Evolutionary conservation across 176 grass and related monocot species (phyloP).

Genomic region (Phragmites australis): DNA sequence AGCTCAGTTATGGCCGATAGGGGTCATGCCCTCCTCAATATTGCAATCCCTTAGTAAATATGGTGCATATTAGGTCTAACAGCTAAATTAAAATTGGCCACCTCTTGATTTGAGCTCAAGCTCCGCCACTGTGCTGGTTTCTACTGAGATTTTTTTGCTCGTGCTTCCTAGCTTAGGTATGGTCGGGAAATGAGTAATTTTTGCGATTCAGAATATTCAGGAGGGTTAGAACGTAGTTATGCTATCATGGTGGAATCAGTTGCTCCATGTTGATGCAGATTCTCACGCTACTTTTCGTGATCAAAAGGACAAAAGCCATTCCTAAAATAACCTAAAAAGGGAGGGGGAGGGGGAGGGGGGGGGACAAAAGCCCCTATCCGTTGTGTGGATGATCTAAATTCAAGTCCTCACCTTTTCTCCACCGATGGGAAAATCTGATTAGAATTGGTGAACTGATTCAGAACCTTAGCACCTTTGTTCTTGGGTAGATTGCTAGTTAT

Average conservation of each 20-base stretch:
- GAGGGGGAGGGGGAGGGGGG: too few relatives aligned
- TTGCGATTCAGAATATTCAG: not conserved
- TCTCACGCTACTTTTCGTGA: not conserved
- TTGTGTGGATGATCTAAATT: not conserved
- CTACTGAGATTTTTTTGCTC: not conserved
- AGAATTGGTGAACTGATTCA: not conserved
- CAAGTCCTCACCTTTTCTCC: not conserved
- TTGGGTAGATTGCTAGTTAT: not conserved
- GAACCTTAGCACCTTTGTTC: not conserved
- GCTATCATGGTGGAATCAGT: not conserved
- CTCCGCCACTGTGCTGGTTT: too few relatives aligned
- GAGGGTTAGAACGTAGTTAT: not conserved
- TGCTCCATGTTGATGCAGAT: not conserved
- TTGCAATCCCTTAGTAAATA: too few relatives aligned
- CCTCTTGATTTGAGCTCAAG: too few relatives aligned
- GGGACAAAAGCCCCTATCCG: not conserved
- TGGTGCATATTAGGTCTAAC: too few relatives aligned
- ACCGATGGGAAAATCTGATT: not conserved
- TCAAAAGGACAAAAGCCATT: not conserved
- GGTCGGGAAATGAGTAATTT: not conserved
- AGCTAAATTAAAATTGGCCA: too few relatives aligned
- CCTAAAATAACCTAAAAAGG: too few relatives aligned
- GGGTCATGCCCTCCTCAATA: too few relatives aligned
- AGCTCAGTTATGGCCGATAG: too few relatives aligned
- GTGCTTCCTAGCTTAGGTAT: not conserved